A percentile compares a stretch with the other conserved stretches of the same genome.
These are phyloP conservation scores for Calonectria pseudoreteaudii DNA, from an alignment of 2,329 filamentous ascomycete species.

Conservation along the genomic window DNA sequence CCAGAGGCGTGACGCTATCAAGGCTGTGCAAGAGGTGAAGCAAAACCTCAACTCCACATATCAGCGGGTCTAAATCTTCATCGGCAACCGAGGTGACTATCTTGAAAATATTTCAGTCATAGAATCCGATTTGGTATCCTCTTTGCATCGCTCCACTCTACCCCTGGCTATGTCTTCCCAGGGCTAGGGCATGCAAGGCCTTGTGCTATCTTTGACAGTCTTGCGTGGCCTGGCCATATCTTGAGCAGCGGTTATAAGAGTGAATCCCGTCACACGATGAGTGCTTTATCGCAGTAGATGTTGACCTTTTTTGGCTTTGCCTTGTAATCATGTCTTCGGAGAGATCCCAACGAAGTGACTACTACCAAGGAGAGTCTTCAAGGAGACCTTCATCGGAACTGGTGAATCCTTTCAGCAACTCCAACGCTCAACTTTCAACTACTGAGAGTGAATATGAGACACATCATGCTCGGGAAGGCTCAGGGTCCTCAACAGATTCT, in stretches of 20 bases:
- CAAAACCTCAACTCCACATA: background rate
- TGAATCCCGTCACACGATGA: background rate
- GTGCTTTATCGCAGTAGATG: background rate
- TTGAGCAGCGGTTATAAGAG: background rate
- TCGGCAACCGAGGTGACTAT: background rate
- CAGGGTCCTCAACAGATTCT: background rate
- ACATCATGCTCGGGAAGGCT: background rate
- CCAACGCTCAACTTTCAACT: conserved; percentile 1
- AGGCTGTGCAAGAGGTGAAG: background rate
- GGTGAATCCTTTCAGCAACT: conserved; percentile 1
- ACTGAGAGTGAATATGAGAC: background rate
- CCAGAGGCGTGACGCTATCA: background rate
- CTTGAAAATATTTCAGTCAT: background rate
- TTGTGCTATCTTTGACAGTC: background rate
- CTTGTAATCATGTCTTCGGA: background rate
- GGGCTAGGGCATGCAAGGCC: background rate
- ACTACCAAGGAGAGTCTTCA: background rate
- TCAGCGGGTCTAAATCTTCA: background rate
- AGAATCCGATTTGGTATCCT: background rate
- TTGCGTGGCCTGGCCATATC: background rate
- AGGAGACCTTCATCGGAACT: background rate
- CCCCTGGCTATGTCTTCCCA: background rate
- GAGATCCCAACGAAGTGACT: background rate
- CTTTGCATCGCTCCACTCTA: background rate
- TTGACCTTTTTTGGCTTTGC: background rate